Base-by-base conservation (phyloP, 371 early-diverging fungal species). In the Catenaria anguillulae region DNA sequence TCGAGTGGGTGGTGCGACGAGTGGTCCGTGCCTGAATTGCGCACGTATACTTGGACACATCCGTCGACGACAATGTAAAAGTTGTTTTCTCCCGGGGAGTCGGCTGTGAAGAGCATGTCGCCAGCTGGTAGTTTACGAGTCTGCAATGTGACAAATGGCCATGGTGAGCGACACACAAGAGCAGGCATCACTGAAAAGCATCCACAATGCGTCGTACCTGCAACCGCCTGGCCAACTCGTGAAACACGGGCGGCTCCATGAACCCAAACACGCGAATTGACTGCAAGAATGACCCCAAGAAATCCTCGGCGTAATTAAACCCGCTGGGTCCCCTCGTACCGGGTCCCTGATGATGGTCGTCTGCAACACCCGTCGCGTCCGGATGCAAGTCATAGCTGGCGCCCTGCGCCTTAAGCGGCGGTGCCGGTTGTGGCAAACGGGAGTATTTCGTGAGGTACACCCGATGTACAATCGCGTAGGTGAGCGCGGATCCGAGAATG, bases 221-320 rank as follows among this genome's bases (percentile, higher is more conserved):
- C 40, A 75, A 65, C 42, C 70, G 71, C 24, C 91, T 74, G 6
- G 92, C 87, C 40, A 97, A 77, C 69, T 97, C 95, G 73, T 90
- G 89, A 72, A 97, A 93, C 48, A 97, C 94, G 8, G 91, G 91
- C 66, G 89, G 82, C 63, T 97, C 97, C 40, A 97, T 76, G 68
- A 93, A 95, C 1, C 94, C 94, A 80, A 97, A 96, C n/a, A 95
- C 88, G 70, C 92, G 92, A 72, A 95, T 94, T 21, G 84, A 82
- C 1, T 84, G 80, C 60, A 93, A 75, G 66, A 93, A 90, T 1
- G 86, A 87, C 50, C 84, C 83, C 60, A 90, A 70, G 63, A 90
- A 87, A 65, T 89, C 89, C 64, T 87, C 88, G 2, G 90, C 87
- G 65, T 88, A 89, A 54, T 75, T 62, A 23, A 37, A 15, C n/a